Conservation (phyloP, 2,329 filamentous ascomycete genomes). For the Phyllosticta capitalensis region DNA sequence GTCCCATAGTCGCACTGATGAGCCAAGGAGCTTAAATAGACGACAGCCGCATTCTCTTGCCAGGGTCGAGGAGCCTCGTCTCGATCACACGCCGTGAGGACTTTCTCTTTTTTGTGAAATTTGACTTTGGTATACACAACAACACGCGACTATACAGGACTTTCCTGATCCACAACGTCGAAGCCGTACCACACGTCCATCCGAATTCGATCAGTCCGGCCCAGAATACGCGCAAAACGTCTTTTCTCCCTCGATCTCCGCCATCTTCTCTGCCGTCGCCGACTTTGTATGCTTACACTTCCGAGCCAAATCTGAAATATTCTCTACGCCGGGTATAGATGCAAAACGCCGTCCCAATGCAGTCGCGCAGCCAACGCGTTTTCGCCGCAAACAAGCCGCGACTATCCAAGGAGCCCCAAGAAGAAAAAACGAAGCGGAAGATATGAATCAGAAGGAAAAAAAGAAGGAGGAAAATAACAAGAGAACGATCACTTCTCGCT, state of each 20-base stretch:
- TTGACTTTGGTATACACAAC: background rate
- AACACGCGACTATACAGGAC: background rate
- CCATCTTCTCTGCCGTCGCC: background rate
- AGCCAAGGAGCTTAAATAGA: background rate
- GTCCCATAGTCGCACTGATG: background rate
- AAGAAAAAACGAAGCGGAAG: background rate
- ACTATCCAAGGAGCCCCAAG: background rate
- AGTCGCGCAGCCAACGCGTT: background rate
- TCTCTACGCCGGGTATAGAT: conserved; percentile 1
- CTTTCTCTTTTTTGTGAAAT: background rate
- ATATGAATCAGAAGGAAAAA: background rate
- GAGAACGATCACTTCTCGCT: background rate
- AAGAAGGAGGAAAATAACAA: background rate
- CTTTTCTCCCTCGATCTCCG: too few relatives aligned
- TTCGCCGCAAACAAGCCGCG: background rate
- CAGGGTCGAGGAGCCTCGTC: background rate
- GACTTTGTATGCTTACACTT: background rate
- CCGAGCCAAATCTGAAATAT: background rate
- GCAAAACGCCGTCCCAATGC: conserved; percentile 9
- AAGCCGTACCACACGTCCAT: too few relatives aligned
- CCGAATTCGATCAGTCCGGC: too few relatives aligned
- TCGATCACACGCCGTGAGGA: background rate
- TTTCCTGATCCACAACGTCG: background rate
- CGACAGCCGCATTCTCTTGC: background rate
- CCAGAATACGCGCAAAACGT: background rate